These are phyloP conservation scores for Saccharomycopsis vini DNA, from an alignment of 805 yeast genomes.

Conservation along the genomic window DNA sequence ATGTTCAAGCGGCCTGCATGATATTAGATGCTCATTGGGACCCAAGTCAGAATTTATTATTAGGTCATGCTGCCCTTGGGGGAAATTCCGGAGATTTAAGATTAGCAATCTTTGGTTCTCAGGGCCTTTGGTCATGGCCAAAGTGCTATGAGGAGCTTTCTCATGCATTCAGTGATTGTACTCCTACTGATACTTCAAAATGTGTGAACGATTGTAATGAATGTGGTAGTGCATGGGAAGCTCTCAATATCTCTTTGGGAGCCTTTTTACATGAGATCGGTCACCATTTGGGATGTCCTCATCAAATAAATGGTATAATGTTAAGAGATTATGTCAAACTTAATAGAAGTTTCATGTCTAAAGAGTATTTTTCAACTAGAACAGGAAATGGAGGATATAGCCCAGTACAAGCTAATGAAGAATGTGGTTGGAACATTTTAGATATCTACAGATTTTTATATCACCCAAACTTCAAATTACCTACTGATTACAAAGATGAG, in stretches of 20 bases:
- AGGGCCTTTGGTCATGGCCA: constrained; percentile 92
- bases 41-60: constrained; percentile 41
- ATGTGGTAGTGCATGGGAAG: constrained; percentile 87
- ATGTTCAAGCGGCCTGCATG: constrained; percentile 68
- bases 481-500: constrained; percentile 50
- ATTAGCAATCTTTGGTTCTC: constrained; percentile 90
- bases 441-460: constrained; percentile 70
- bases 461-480: constrained; percentile 73
- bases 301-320: constrained; percentile 87
- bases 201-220: constrained; percentile 89
- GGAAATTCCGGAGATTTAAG: constrained; percentile 68
- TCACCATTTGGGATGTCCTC: constrained; percentile 85
- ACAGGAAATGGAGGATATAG: constrained; percentile 39
- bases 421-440: constrained; percentile 81
- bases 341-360: constrained; percentile 72
- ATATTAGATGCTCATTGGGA: constrained; percentile 86
- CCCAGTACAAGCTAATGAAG: constrained; percentile 48
- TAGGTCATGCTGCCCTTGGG: constrained; percentile 91
- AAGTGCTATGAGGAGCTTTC: constrained; percentile 60
- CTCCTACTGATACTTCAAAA: constrained; percentile 47
- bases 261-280: constrained; percentile 96
- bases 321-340: constrained; percentile 72
- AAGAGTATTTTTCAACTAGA: constrained; percentile 51
- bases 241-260: constrained; percentile 76
- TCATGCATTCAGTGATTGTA: constrained; percentile 63